These are phyloP conservation scores for Pythium aquatile DNA, from an alignment of 352 stramenopile genomes.

Conservation along the genomic window DNA sequence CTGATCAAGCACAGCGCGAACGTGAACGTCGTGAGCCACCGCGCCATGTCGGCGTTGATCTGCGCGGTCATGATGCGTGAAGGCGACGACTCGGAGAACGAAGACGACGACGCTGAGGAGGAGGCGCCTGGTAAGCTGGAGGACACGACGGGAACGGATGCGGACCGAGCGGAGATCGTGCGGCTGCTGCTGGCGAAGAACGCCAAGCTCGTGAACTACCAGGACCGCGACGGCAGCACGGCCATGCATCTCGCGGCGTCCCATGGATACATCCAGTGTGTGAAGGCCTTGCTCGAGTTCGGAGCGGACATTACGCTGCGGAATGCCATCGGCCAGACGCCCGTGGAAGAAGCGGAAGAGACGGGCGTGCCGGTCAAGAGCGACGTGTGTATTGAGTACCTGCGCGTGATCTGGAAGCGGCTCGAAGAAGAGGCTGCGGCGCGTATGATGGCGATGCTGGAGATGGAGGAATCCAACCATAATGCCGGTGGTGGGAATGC, in stretches of 20 bases:
- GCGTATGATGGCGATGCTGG: conserved; percentile 82
- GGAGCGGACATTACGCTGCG: conserved; percentile 75
- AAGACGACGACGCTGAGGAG: conserved; percentile 54
- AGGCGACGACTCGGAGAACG: conserved; percentile 35
- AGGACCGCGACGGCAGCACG: conserved; percentile 79
- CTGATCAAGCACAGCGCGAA: conserved; percentile 60
- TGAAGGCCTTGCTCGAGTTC: conserved; percentile 58
- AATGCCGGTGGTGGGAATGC: not conserved
- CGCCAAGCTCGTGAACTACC: conserved; percentile 69
- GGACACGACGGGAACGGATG: conserved; percentile 45
- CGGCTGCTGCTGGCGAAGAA: conserved; percentile 60
- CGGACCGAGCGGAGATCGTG: conserved; percentile 53
- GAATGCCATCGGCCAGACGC: conserved; percentile 77
- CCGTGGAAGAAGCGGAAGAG: conserved; percentile 73
- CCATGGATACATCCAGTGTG: conserved; percentile 70
- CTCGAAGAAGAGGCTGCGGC: conserved; percentile 76
- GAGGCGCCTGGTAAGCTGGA: conserved; percentile 50
- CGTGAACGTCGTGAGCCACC: conserved; percentile 70
- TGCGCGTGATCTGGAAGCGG: conserved; percentile 62
- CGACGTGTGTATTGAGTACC: conserved; percentile 51
- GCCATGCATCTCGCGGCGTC: conserved; percentile 80
- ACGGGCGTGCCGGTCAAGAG: conserved; percentile 55
- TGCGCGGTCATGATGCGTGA: conserved; percentile 81
- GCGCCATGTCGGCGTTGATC: conserved; percentile 64
- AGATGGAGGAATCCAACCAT: conserved; percentile 62